phyloP scores from a whole-genome alignment of 2,329 filamentous ascomycete species.

The Colletotrichum zoysiae region DNA sequence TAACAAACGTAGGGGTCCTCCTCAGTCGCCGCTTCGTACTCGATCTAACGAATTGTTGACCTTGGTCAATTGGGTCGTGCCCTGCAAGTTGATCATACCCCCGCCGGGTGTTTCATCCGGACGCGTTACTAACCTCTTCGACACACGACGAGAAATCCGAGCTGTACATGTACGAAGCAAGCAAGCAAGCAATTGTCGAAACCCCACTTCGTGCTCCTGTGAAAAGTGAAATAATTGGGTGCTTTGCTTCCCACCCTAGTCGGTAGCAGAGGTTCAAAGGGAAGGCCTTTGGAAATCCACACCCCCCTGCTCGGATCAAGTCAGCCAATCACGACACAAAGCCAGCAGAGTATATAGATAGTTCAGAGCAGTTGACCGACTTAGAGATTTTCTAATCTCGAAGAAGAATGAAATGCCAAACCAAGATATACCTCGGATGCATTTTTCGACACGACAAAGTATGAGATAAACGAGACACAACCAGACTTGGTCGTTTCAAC shows the following conservation, averaged over 20 bases:
- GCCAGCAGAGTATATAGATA: not conserved
- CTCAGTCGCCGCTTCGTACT: not conserved
- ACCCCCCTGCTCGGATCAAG: not conserved
- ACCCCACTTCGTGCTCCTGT: not conserved
- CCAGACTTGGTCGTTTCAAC: not conserved
- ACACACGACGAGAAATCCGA: not conserved
- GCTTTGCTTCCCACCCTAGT: not conserved
- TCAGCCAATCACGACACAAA: not conserved
- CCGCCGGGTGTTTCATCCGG: not conserved
- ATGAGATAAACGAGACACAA: not conserved
- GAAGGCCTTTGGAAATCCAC: not conserved
- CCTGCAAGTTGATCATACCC: not conserved
- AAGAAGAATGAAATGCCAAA: not conserved
- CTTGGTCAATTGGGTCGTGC: not conserved
- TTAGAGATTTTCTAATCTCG: not conserved
- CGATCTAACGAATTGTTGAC: not conserved
- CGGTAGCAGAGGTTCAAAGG: not conserved
- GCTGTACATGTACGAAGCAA: not conserved
- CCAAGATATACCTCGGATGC: not conserved
- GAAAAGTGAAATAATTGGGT: not conserved
- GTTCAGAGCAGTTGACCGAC: not conserved
- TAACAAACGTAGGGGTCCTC: not conserved
- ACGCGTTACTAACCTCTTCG: not conserved
- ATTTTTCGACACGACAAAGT: not conserved
- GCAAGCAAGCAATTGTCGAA: not conserved